Evolutionary conservation across 257 asterid species (phyloP), one percentile per base, ranked within the genome.

Genomic region (Gentiana dahurica): DNA sequence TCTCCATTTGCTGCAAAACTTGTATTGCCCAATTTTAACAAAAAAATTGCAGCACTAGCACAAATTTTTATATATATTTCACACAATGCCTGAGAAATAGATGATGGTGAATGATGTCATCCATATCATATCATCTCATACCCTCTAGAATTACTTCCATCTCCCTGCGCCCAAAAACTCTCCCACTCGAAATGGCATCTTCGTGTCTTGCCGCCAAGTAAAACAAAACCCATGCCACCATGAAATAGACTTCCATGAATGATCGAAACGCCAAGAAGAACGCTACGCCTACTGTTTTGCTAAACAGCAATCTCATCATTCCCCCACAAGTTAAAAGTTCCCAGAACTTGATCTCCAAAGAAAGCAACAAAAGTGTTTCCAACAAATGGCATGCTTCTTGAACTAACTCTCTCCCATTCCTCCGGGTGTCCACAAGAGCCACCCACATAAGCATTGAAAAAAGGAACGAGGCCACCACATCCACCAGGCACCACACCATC

Each of bases 361-460:
- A 85, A 32, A 94, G 81, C 65, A 62, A 66, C 52, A 81, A 70
- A 77, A 89, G 48, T 2, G 80, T 80, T 43, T 68, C 72, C 76
- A 84, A 59, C 71, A 89, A 66, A 43, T 74, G 84, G 49, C 82
- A 86, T 41, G 95, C 94, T 76, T 89, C 94, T 71, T 64, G 83
- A 55, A 89, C 76, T 58, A 89, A 84, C 82, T 86, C 97, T 71
- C 93, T 79, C 34, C 97, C 97, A 56, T 93, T 79, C 80, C 82
- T 80, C 65, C 95, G 86, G 1, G 88, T 65, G 34, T 89, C 94
- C 39, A 76, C 90, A 44, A 84, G 77, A 3, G 89, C 89, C 62
- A 89, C 88, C 97, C 95, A 89, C 39, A 90, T 74, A 74, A 75
- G 90, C 24, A 89, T 81, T 32, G 90, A 72, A 72, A 89, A 89